phyloP scores from a whole-genome alignment of 805 yeast genomes.

The Dipodascopsis uninucleata region DNA sequence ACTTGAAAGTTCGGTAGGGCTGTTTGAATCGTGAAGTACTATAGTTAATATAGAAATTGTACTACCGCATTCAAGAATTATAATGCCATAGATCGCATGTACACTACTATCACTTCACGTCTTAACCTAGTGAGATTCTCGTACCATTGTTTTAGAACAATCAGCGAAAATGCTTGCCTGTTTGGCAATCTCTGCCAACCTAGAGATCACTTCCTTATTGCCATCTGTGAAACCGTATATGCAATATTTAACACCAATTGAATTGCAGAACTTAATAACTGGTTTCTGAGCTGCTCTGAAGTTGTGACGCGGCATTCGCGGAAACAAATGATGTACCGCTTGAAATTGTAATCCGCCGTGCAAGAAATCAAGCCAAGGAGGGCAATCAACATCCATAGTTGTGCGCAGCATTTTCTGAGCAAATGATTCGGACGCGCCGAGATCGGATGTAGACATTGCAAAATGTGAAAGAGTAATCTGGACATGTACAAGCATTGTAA shows the following conservation, averaged over 20 bases:
- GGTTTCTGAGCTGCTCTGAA: conserved; percentile 68
- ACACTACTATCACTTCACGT: too few relatives aligned
- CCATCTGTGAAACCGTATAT: conserved; percentile 83
- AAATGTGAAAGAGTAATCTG: conserved; percentile 87
- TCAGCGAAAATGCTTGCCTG: conserved; percentile 75
- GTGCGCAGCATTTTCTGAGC: conserved; percentile 79
- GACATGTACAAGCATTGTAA: conserved; percentile 90
- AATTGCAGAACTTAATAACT: conserved; percentile 70
- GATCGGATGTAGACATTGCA: conserved; percentile 88
- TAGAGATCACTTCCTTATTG: conserved; percentile 63
- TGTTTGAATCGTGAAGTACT: too few relatives aligned
- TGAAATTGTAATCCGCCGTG: conserved; percentile 94
- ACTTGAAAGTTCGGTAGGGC: too few relatives aligned
- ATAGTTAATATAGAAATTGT: too few relatives aligned
- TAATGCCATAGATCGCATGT: too few relatives aligned
- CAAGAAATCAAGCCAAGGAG: conserved; percentile 83
- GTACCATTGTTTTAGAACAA: conserved; percentile 61
- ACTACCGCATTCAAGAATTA: too few relatives aligned
- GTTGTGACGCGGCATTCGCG: conserved; percentile 84
- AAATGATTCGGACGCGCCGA: conserved; percentile 77
- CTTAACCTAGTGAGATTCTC: too few relatives aligned
- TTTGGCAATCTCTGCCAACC: conserved; percentile 68
- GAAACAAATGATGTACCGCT: conserved; percentile 85
- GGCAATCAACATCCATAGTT: conserved; percentile 94
- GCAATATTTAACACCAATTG: conserved; percentile 72